Evolutionary conservation across 2,329 filamentous ascomycete genomes (phyloP).

Genomic region (Diaporthe ilicicola): DNA sequence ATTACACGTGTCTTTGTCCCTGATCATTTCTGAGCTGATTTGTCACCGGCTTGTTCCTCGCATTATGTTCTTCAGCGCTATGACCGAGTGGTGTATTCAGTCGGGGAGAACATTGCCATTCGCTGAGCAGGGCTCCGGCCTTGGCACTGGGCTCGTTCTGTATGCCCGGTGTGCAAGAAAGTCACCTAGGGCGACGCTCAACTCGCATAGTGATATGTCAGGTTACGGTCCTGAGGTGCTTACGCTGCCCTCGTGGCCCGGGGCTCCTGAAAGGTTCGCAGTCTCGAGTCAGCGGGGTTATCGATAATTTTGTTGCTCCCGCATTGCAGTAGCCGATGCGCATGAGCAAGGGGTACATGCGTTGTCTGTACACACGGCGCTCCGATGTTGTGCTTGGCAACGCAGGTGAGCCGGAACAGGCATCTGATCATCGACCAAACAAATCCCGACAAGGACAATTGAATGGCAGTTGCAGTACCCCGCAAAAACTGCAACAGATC

Average conservation of each 20-base stretch:
- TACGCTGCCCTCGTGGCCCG: constrained; percentile 2
- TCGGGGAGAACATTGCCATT: not conserved
- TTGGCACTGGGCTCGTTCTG: not conserved
- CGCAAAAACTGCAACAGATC: not conserved
- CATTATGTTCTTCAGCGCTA: too few relatives aligned
- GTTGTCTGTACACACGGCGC: not conserved
- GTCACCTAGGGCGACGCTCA: not conserved
- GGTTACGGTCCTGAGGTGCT: not conserved
- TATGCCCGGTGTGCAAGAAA: not conserved
- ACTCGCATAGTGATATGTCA: constrained; percentile 4
- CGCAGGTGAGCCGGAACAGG: constrained; percentile 5
- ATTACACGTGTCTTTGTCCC: not conserved
- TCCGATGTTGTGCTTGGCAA: not conserved
- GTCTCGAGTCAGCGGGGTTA: constrained; percentile 9
- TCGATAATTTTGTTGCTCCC: constrained; percentile 11
- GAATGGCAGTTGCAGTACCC: not conserved
- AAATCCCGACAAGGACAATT: not conserved
- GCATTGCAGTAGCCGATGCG: constrained; percentile 27
- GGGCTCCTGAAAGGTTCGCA: constrained; percentile 7
- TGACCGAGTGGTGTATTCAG: not conserved
- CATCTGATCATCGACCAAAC: not conserved
- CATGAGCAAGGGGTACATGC: not conserved
- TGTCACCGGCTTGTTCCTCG: too few relatives aligned
- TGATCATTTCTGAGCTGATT: too few relatives aligned
- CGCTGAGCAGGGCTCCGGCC: not conserved